These are phyloP conservation scores for Pseudomicrostroma phylloplanum DNA, from an alignment of 1,284 basidiomycete genomes.

Conservation along the genomic window DNA sequence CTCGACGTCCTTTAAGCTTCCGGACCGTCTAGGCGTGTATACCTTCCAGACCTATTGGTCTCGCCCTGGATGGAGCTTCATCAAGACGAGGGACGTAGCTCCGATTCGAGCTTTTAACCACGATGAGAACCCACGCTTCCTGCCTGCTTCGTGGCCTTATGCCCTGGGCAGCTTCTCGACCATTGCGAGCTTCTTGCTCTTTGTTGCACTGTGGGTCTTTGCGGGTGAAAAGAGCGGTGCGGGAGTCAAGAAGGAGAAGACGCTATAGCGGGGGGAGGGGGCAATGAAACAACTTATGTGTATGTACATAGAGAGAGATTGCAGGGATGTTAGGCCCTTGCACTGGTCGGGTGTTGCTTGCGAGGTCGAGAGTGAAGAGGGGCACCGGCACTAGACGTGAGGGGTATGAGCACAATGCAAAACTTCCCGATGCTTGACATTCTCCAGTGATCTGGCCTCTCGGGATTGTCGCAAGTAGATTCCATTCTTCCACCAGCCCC, in stretches of 20 bases:
- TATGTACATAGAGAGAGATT: no score
- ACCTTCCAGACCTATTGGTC: constrained; percentile 86
- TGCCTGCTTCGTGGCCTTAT: constrained; percentile 90
- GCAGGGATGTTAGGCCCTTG: no score
- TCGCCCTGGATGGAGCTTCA: constrained; percentile 72
- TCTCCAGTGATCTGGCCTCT: no score
- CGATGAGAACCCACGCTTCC: constrained; percentile 88
- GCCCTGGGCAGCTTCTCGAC: constrained; percentile 84
- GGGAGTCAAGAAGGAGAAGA: constrained; percentile 11
- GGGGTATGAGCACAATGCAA: no score
- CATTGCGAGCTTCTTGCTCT: constrained; percentile 72
- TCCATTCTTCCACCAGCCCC: no score
- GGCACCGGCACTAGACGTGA: no score
- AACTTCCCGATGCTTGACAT: no score
- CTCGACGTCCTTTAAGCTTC: constrained; percentile 71
- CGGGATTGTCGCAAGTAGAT: no score
- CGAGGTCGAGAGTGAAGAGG: no score
- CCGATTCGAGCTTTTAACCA: constrained; percentile 87
- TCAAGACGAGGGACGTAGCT: constrained; percentile 66
- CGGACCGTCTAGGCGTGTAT: constrained; percentile 95
- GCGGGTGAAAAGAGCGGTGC: constrained; percentile 5
- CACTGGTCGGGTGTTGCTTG: no score
- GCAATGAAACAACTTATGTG: no score
- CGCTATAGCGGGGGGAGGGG: background rate
- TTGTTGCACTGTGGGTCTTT: constrained; percentile 71